Percentiles rank a stretch among this genome's conserved stretches.
Conservation (phyloP, 345 rosid species). For the Eutrema yunnanense region DNA sequence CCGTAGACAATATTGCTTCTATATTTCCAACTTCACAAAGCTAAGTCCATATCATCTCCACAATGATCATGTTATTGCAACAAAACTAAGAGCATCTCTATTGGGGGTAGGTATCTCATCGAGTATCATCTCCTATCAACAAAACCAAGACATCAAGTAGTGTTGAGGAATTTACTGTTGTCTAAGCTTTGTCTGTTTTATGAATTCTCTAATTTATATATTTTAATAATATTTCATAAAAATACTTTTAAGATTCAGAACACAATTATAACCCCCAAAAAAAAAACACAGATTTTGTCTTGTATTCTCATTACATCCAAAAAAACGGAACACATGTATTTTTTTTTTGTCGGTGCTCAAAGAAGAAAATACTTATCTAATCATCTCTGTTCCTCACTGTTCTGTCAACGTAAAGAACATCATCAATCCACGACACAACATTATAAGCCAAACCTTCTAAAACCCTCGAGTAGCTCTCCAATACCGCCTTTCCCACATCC, state of each 20-base stretch:
- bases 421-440: slow-evolving; percentile 84
- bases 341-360: not conserved
- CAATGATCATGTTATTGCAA: no score
- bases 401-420: slow-evolving; percentile 69
- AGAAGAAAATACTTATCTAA: not conserved
- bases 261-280: not conserved
- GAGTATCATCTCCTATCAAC: no score
- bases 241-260: not conserved
- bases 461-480: slow-evolving; percentile 92
- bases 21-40: no score
- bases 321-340: not conserved
- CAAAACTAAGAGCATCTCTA: no score
- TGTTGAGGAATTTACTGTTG: not conserved
- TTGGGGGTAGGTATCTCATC: no score
- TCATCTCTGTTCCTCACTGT: slow-evolving; percentile 43
- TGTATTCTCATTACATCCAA: not conserved
- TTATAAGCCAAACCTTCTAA: slow-evolving; percentile 90
- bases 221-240: not conserved
- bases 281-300: not conserved
- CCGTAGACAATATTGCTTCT: no score
- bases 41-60: no score
- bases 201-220: no score
- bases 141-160: not conserved
- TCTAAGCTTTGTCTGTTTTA: no score
- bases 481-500: slow-evolving; percentile 87